Evolutionary conservation across 2,329 filamentous ascomycete species (phyloP).

Genomic region (Aspergillus fumigatus): DNA sequence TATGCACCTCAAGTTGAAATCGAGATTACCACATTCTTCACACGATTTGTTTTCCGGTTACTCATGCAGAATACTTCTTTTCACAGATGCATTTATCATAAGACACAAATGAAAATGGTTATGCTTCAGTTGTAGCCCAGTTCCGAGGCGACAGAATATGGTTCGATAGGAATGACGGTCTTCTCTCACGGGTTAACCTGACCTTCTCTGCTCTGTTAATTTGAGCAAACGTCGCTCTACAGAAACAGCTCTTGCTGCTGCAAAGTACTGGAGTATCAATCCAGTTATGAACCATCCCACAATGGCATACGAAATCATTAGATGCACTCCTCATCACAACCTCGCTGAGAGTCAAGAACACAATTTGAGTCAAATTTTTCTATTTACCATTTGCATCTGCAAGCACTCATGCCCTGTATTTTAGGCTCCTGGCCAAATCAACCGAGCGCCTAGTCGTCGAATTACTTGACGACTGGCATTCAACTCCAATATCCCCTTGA

Average conservation of each 20-base stretch:
- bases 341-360: too few species aligned
- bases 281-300: too few species aligned
- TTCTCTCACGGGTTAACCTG: too few species aligned
- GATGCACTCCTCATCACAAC: too few species aligned
- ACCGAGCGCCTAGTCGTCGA: background rate
- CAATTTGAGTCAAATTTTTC: too few species aligned
- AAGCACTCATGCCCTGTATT: background rate
- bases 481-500: conserved; percentile 37
- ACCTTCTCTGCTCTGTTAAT: background rate
- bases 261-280: background rate
- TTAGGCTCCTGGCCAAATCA: background rate
- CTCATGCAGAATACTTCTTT: too few species aligned
- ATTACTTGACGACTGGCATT: conserved; percentile 25
- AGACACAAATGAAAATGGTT: conserved; percentile 5
- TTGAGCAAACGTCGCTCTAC: background rate
- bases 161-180: conserved; percentile 5
- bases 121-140: conserved; percentile 12
- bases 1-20: too few species aligned
- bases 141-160: conserved; percentile 14
- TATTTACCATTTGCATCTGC: background rate
- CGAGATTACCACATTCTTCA: too few species aligned
- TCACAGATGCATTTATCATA: conserved; percentile 1
- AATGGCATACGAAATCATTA: too few species aligned
- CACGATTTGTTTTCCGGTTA: too few species aligned
- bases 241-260: background rate